phyloP scores from a whole-genome alignment of 805 yeast species.

The Henningerozyma blattae region DNA sequence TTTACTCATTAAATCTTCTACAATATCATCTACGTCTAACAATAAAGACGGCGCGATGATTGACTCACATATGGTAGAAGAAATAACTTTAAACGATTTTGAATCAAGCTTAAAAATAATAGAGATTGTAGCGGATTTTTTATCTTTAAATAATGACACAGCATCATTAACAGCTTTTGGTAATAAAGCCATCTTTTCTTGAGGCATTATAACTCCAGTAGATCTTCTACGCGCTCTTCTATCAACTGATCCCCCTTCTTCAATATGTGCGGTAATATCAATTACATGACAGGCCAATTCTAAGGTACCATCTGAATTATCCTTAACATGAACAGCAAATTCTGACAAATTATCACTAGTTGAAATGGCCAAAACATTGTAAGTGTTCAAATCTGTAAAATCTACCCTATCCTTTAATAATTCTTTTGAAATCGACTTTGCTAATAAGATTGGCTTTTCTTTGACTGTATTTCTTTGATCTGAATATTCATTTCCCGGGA shows the following conservation, averaged over 20 bases:
- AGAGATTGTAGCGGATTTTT: conserved; percentile 54
- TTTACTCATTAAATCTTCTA: conserved; percentile 7
- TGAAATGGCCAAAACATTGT: conserved; percentile 24
- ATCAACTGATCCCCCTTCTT: conserved; percentile 66
- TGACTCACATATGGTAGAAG: conserved; percentile 67
- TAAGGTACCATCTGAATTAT: conserved; percentile 40
- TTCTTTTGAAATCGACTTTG: conserved; percentile 13
- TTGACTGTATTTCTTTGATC: conserved; percentile 26
- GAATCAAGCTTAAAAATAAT: conserved; percentile 74
- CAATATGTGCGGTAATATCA: conserved; percentile 64
- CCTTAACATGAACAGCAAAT: conserved; percentile 72
- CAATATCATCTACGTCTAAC: conserved; percentile 10
- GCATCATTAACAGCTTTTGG: conserved; percentile 53
- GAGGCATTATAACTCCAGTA: conserved; percentile 79
- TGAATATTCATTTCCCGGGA: conserved; percentile 70
- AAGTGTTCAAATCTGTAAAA: conserved; percentile 14
- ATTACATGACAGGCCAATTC: conserved; percentile 80
- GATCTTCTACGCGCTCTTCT: conserved; percentile 86
- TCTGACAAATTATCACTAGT: conserved; percentile 37
- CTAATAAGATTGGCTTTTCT: conserved; percentile 19
- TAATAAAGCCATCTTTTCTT: conserved; percentile 50
- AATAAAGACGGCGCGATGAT: conserved; percentile 43
- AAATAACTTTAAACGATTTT: conserved; percentile 55
- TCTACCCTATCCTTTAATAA: conserved; percentile 8
- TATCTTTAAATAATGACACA: conserved; percentile 49